Evolutionary conservation across 176 grass and related monocot species (phyloP), one percentile per base, ranked within the genome.

Genomic region (Eleusine coracana): DNA sequence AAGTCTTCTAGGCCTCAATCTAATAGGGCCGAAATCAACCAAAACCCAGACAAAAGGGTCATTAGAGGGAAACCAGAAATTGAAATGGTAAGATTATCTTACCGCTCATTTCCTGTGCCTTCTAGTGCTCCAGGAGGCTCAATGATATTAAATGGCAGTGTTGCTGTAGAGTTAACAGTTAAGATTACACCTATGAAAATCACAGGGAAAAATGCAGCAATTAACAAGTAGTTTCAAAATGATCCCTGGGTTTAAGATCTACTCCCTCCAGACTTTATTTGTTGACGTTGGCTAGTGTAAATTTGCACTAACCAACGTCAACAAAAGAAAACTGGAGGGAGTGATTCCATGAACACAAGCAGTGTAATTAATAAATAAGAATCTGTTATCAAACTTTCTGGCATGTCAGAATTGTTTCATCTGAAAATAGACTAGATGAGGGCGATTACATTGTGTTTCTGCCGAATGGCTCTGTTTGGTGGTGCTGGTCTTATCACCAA

Each of bases 91-190:
- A 46, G 44, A n/a, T 11, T 46, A 80, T 15, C 37, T 63, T 81
- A 92, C 90, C 87, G 84, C 25, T 36, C 71, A 56, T 21, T 58
- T 49, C 21, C 28, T 38, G n/a, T 80, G 25, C 45, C 65, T 68
- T 71, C 63, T 66, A 80, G 46, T 80, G 54, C 55, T 20, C 72
- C 66, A 17, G 50, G 49, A 70, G 59, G 36, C 8, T 75, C 56
- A 39, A 76, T 3, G 0, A 11, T 66, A 72, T 75, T 25, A 79
- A 21, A 78, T 61, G 42, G 70, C 41, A 37, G 31, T 45, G 67
- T 77, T n/a, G 81, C 85, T 91, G 82, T 27, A 77, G 50, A 61
- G 66, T 81, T 56, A n/a, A 13, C 29, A 81, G 42, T 76, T 42
- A 56, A 70, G 12, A 83, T 69, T 87, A 68, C 14, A 40, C 63